Percentiles rank a stretch among this genome's conserved stretches.
Evolutionary conservation across 495 filamentous ascomycete species (phyloP).

Genomic region (Pseudevernia furfuracea): DNA sequence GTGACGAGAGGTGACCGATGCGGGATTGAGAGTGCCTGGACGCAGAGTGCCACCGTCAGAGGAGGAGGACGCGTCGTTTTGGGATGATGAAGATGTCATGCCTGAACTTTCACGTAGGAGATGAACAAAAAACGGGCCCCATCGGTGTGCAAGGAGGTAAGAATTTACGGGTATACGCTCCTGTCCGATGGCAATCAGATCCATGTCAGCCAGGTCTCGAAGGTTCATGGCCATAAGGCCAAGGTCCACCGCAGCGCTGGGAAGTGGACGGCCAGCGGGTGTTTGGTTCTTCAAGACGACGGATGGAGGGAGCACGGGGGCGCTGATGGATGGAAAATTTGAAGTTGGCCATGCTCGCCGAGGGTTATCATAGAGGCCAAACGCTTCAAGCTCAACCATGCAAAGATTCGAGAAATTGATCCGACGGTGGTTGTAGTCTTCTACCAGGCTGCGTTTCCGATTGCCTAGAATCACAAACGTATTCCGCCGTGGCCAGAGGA

Average conservation of each 20-base stretch:
- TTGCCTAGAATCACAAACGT: conserved; percentile 93
- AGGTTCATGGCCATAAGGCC: conserved; percentile 71
- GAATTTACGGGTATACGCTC: conserved; percentile 93
- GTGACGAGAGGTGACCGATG: conserved; percentile 49
- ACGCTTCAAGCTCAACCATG: conserved; percentile 92
- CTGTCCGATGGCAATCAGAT: conserved; percentile 79
- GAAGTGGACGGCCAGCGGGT: conserved; percentile 60
- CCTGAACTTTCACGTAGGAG: conserved; percentile 69
- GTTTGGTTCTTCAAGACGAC: conserved; percentile 53
- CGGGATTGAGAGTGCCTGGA: conserved; percentile 28
- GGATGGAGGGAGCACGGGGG: conserved; percentile 52
- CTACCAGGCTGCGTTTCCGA: conserved; percentile 84
- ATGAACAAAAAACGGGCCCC: conserved; percentile 93
- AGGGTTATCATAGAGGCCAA: conserved; percentile 93
- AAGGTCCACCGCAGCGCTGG: conserved; percentile 69
- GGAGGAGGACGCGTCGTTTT: conserved; percentile 25
- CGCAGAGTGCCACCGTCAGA: conserved; percentile 47
- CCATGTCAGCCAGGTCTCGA: conserved; percentile 92
- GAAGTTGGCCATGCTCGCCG: conserved; percentile 67
- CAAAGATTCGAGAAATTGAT: conserved; percentile 97
- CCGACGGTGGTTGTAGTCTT: conserved; percentile 94
- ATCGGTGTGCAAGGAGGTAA: conserved; percentile 72
- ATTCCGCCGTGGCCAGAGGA: conserved; percentile 87
- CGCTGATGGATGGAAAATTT: conserved; percentile 71
- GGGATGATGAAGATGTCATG: conserved; percentile 24